Evolutionary conservation across 2,329 filamentous ascomycete species (phyloP).

Genomic region (Fusarium tuaranense): DNA sequence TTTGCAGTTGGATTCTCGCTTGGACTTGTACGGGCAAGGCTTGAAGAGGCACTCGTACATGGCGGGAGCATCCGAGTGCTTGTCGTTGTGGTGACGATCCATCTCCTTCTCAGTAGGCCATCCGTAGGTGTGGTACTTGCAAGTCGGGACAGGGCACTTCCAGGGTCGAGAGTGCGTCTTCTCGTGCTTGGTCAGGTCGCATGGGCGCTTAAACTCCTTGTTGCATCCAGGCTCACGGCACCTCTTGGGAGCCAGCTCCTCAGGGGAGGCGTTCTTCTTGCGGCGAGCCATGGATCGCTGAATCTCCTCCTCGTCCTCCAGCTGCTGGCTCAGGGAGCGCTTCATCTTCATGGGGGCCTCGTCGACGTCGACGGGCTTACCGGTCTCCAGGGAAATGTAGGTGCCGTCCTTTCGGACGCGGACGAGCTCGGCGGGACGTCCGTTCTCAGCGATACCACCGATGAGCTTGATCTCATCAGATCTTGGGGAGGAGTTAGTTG

Average conservation of each 20-base stretch:
- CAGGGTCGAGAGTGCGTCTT: slow-evolving; percentile 97
- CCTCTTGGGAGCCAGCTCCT: slow-evolving; percentile 83
- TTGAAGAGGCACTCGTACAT: slow-evolving; percentile 87
- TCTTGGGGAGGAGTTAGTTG: slow-evolving; percentile 49
- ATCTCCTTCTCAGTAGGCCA: slow-evolving; percentile 99
- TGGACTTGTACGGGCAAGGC: slow-evolving; percentile 92
- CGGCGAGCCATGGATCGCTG: slow-evolving; percentile 94
- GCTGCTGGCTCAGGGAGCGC: slow-evolving; percentile 75
- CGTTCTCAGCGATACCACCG: slow-evolving; percentile 85
- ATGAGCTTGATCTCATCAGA: slow-evolving; percentile 81
- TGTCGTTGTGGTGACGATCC: slow-evolving; percentile 96
- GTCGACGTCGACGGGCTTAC: slow-evolving; percentile 69
- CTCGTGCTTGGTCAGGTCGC: slow-evolving; percentile 96
- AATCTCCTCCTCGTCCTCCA: slow-evolving; percentile 83
- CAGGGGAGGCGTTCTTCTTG: slow-evolving; percentile 90
- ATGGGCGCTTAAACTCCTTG: slow-evolving; percentile 97
- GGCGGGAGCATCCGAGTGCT: slow-evolving; percentile 83
- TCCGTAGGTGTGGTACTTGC: slow-evolving; percentile 90
- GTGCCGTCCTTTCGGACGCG: slow-evolving; percentile 85
- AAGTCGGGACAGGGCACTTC: slow-evolving; percentile 86
- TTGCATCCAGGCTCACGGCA: slow-evolving; percentile 82
- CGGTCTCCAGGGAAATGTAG: slow-evolving; percentile 80
- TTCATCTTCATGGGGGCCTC: slow-evolving; percentile 68
- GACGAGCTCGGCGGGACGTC: slow-evolving; percentile 85
- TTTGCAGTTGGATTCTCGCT: slow-evolving; percentile 96